These are phyloP conservation scores for Hylodesmum podocarpum DNA, from an alignment of 306 rosid genomes.

Conservation along the genomic window DNA sequence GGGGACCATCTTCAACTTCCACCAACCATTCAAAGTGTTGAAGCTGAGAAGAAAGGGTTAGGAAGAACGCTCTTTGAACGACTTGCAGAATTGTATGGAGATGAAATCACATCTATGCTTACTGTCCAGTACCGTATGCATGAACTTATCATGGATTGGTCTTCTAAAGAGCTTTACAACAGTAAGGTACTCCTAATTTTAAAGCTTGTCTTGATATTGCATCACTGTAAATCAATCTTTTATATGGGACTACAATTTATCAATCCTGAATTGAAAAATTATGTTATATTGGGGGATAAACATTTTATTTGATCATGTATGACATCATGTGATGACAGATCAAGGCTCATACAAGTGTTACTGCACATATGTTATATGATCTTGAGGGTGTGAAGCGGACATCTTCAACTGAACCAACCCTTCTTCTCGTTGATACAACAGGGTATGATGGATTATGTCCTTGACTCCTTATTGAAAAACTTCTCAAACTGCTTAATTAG, in stretches of 20 bases:
- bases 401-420: conserved; percentile 82
- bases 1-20: conserved; percentile 99
- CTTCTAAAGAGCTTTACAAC: conserved; percentile 94
- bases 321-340: conserved; percentile 48
- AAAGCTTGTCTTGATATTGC: conserved; percentile 28
- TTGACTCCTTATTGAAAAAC: conserved; percentile 6
- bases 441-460: conserved; percentile 65
- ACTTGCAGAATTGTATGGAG: conserved; percentile 77
- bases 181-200: conserved; percentile 70
- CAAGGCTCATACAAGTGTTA: conserved; percentile 91
- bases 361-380: conserved; percentile 77
- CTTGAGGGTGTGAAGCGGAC: conserved; percentile 78
- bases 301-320: conserved; percentile 17
- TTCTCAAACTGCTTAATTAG: conserved; percentile 20
- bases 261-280: conserved; percentile 17
- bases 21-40: conserved; percentile 98
- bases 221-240: conserved; percentile 1
- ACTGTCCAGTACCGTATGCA: conserved; percentile 98
- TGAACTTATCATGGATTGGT: conserved; percentile 94
- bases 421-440: conserved; percentile 87
- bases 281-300: conserved; percentile 11
- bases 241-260: neutral
- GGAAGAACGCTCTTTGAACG: conserved; percentile 96
- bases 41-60: conserved; percentile 97
- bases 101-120: conserved; percentile 85